Base-by-base conservation (phyloP, 2,329 filamentous ascomycete species). In the Trichoderma brevicompactum region DNA sequence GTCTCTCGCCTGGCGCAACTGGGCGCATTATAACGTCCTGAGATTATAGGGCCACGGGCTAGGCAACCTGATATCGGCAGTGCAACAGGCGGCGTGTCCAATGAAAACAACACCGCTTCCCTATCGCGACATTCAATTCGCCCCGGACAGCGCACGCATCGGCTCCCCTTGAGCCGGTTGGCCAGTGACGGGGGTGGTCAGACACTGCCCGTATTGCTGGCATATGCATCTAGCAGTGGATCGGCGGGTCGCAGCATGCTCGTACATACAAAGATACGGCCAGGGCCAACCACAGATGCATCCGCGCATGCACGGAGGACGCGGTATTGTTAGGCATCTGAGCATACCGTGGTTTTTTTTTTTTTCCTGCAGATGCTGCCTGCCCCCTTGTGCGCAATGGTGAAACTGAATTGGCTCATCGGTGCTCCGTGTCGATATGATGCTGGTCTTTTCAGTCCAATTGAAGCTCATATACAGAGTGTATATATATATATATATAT, bases 171-270 rank as follows among this genome's bases (percentile, higher is more conserved):
- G 49, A 44, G 49, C 60, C 60, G 49, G 49, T 63, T 63, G 60
- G 60, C 60, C 49, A 54, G 60, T 36, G 7, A 28, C 23, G 23
- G 23, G 23, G 23, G 23, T n/a, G 23, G 23, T 28, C 23, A 28
- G 23, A 28, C 48, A 62, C 49, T 63, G 49, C 38, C 60, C 48
- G 60, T 43, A 63, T 54, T 63, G 49, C 60, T 63, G 60, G 49
- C 49, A 63, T 63, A 63, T 63, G 60, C 60, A 63, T 38, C 49
- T n/a, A 17, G 38, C 49, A 46, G 60, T 63, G 60, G 60, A 63
- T 63, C 60, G 60, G 60, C 60, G 49, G 49, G 60, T 53, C 60
- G 23, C 40, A 49, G 60, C 49, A 46, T 38, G 32, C 34, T 53
- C 32, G 48, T 32, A 7, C 60, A 28, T 28, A 28, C 23, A 36